These are phyloP conservation scores for Myriangium duriaei DNA, from an alignment of 2,329 filamentous ascomycete genomes.

Conservation along the genomic window DNA sequence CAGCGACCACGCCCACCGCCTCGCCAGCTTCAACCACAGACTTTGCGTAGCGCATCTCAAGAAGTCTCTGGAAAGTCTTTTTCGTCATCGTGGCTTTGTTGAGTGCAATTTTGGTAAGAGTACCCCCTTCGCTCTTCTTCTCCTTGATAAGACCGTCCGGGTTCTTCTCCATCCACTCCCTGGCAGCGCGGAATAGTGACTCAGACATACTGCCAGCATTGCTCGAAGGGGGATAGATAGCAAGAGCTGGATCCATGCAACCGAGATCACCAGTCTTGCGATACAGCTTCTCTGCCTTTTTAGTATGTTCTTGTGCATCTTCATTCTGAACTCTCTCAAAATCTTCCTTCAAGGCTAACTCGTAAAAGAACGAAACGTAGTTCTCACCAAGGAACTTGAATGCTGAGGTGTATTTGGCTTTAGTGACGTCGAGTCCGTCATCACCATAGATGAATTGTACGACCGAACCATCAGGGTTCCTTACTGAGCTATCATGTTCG, in stretches of 20 bases:
- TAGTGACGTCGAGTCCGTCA: conserved; percentile 86
- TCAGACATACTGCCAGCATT: conserved; percentile 83
- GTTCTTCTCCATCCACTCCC: conserved; percentile 67
- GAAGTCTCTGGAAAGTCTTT: conserved; percentile 69
- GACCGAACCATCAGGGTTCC: conserved; percentile 84
- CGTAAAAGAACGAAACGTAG: conserved; percentile 63
- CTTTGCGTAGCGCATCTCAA: conserved; percentile 85
- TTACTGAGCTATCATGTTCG: conserved; percentile 85
- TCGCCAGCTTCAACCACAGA: conserved; percentile 91
- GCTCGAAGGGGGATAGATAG: conserved; percentile 61
- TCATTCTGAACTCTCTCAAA: conserved; percentile 49
- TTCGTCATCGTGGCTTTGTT: conserved; percentile 32
- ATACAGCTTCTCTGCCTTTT: conserved; percentile 63
- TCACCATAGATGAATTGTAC: conserved; percentile 96
- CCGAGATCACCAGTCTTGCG: conserved; percentile 58
- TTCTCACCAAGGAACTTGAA: conserved; percentile 88
- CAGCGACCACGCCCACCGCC: conserved; percentile 91
- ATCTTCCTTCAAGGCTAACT: conserved; percentile 52
- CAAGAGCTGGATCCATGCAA: conserved; percentile 61
- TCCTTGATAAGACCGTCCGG: conserved; percentile 46
- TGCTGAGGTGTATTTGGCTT: conserved; percentile 80
- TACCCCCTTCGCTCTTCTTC: conserved; percentile 42
- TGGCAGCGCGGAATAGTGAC: conserved; percentile 61
- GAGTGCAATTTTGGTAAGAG: conserved; percentile 9
- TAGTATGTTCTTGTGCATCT: conserved; percentile 49